Evolutionary conservation across 1,139 yeast genomes (phyloP), one percentile per base, ranked within the genome.

Genomic region (Hansenula anomala): DNA sequence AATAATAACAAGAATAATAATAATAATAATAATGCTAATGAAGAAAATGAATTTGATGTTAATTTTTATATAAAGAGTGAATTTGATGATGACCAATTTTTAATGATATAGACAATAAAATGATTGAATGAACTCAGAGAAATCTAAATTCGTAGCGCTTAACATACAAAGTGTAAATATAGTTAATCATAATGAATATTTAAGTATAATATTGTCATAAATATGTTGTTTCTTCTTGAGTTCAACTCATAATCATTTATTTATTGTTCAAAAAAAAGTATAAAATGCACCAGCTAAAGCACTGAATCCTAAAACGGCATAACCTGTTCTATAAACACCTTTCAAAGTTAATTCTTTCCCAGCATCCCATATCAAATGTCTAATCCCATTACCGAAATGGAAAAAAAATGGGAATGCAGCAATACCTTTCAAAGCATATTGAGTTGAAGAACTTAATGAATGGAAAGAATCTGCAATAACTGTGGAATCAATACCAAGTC

Each of bases 321-420:
- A 88, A 48, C 97, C 97, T 35, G 97, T 89, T 67, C 85, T 78
- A 76, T 85, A 85, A 45, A 94, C 97, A 52, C 95, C 97, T 60
- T 81, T 77, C 51, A 86, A 56, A 47, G 89, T 74, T 61, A 90
- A 75, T 63, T 83, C 87, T 52, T 68, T 71, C 59, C 95, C 95
- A 40, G 79, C 62, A 63, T 92, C 97, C 97, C 97, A 92, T 42
- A 87, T 59, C 66, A 90, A 69, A 64, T 92, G 98, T 75, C 98
- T 86, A 47, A 90, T 48, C 55, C 97, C 97, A 63, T 90, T 89
- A 61, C 72, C 76, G 37, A 74, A 60, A 64, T 92, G 98, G 81
- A 75, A 89, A 33, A 85, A 85, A 64, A 92, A 89, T 50, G 97
- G 92, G 67, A 77, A 75, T 6, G 95, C 79, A 56, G 83, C 78